Base-by-base conservation (phyloP, 768 basidiomycete genomes). In the Mycena crocata region DNA sequence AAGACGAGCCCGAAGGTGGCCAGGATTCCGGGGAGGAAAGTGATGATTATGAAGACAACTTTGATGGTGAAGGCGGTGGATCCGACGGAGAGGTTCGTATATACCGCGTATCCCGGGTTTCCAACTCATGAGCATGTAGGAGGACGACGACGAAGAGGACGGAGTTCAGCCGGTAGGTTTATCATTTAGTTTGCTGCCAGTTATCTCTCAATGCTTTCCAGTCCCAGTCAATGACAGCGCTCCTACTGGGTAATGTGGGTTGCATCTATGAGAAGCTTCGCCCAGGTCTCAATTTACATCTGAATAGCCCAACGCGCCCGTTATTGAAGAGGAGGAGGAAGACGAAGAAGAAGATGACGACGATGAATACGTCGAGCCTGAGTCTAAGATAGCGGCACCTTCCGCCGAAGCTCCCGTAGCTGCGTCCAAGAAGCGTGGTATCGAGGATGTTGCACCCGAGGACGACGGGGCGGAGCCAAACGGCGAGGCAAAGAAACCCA, bases 401-500 rank as follows among this genome's bases (percentile, higher is more conserved):
- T 19, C 59, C 44, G 37, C 31, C 17, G 32, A 57, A 28, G 69
- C 62, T 10, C 56, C 63, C 19, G 71, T 56, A 8, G 54, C 69
- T 40, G 66, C 71, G 28, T 34, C 71, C 28, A 77, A 81, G 74
- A 84, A 84, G 71, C 78, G 82, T 62, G 70, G 69, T 12, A 75
- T 78, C 58, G 76, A 80, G 21, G 78, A 83, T 32, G 72, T 78
- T 23, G 72, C 45, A 24, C 72, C 73, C 17, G 78, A 62, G 32
- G 55, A 74, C 42, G 74, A 67, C 31, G 75, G 72, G 30, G 77
- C 74, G 10, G 76, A 78, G 9, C 39, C 44, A 12, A 78, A 78
- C 62, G 75, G 79, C 44, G 80, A 77, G 56, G 68, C 74, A 39
- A 83, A 84, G 78, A 83, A 83, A 71, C 75, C 77, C 62, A 83